These are phyloP conservation scores for Curvularia sp. DNA, from an alignment of 2,329 filamentous ascomycete genomes.

Conservation along the genomic window DNA sequence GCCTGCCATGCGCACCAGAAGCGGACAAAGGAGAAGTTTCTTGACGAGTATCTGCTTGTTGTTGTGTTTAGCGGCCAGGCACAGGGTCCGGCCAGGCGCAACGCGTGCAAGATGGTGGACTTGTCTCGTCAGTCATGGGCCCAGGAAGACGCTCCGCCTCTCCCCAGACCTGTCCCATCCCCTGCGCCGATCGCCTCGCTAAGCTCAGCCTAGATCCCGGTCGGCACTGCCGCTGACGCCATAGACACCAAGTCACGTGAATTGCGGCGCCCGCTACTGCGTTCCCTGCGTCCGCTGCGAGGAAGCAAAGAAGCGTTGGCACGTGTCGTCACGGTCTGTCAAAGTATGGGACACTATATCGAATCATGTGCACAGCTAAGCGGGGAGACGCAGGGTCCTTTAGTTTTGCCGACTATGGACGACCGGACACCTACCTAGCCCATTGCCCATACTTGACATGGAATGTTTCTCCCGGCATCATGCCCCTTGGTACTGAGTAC, in stretches of 20 bases:
- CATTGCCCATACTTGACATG: too few species aligned
- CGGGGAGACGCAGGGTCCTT: background rate
- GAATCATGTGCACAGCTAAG: background rate
- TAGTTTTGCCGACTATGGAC: background rate
- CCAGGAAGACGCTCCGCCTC: conserved; percentile 3
- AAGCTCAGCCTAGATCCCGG: background rate
- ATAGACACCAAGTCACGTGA: background rate
- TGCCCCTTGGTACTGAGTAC: too few species aligned
- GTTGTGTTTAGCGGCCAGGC: background rate
- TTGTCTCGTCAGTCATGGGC: conserved; percentile 1
- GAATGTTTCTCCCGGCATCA: too few species aligned
- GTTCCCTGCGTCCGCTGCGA: background rate
- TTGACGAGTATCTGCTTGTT: background rate
- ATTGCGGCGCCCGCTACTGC: background rate
- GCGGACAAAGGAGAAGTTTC: background rate
- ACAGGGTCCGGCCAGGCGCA: conserved; percentile 9
- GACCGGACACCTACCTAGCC: too few species aligned
- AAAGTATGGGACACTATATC: background rate
- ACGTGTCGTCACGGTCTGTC: background rate
- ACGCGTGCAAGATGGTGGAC: background rate
- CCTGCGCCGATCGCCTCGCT: conserved; percentile 6
- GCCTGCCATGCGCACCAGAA: background rate
- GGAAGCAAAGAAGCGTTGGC: background rate
- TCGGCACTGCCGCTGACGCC: background rate
- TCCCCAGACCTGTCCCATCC: background rate